These are phyloP conservation scores for Colletotrichum echinochloae DNA, from an alignment of 2,329 filamentous ascomycete species.

Conservation along the genomic window DNA sequence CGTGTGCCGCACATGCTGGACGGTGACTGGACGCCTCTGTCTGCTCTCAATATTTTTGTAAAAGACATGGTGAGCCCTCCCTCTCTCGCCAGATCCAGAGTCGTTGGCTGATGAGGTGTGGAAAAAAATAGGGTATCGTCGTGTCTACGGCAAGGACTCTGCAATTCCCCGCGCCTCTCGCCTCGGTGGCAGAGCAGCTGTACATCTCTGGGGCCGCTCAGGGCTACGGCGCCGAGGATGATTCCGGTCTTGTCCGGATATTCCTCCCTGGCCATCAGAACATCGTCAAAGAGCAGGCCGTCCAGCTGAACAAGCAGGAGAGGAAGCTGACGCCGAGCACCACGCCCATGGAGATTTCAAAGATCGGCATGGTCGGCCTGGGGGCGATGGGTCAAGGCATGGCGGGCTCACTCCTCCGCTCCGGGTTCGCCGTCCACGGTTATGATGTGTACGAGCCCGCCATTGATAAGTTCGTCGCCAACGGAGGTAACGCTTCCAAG, in stretches of 20 bases:
- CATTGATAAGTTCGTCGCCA: slow-evolving; percentile 47
- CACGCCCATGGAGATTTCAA: slow-evolving; percentile 45
- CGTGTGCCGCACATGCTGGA: slow-evolving; percentile 65
- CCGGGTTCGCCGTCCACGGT: slow-evolving; percentile 49
- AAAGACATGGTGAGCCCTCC: slow-evolving; percentile 50
- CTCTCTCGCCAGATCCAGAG: background rate
- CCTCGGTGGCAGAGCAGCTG: slow-evolving; percentile 50
- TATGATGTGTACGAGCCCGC: slow-evolving; percentile 50
- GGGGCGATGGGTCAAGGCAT: slow-evolving; percentile 56
- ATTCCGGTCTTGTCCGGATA: slow-evolving; percentile 46
- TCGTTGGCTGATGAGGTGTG: background rate
- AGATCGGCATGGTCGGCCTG: slow-evolving; percentile 51
- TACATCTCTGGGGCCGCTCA: slow-evolving; percentile 46
- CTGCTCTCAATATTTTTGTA: slow-evolving; percentile 51
- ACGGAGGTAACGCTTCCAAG: slow-evolving; percentile 43
- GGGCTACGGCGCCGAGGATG: slow-evolving; percentile 47
- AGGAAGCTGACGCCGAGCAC: slow-evolving; percentile 41
- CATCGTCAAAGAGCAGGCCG: slow-evolving; percentile 40
- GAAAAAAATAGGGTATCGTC: slow-evolving; percentile 47
- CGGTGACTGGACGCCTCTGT: slow-evolving; percentile 57
- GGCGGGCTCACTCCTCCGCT: slow-evolving; percentile 50
- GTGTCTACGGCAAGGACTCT: slow-evolving; percentile 46
- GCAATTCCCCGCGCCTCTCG: slow-evolving; percentile 52
- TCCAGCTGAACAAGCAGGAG: slow-evolving; percentile 9
- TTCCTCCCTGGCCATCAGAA: slow-evolving; percentile 42